Percentiles rank a stretch among this genome's conserved stretches.
Evolutionary conservation across 78 protist genomes (phyloP).

Genomic region (Emiliania huxleyi): DNA sequence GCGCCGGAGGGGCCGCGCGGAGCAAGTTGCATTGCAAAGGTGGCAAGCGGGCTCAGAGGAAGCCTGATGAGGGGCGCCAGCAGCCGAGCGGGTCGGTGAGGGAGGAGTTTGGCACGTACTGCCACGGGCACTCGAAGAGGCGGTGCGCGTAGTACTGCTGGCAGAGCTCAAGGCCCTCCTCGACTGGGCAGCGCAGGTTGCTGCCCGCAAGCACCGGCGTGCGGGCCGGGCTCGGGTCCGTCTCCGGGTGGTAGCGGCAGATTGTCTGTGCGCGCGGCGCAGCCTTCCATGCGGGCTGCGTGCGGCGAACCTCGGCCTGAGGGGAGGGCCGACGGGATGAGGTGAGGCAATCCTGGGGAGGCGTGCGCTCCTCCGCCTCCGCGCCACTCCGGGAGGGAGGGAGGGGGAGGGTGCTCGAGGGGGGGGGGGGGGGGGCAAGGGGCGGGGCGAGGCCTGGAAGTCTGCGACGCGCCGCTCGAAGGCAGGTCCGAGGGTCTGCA

Average conservation of each 20-base stretch:
- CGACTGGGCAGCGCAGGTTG: neutral
- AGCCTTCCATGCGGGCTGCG: neutral
- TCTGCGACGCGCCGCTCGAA: neutral
- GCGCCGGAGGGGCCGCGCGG: too few species aligned
- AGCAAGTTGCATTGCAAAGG: too few species aligned
- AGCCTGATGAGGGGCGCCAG: neutral
- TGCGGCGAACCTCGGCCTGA: neutral
- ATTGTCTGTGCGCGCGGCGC: neutral
- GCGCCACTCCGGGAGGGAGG: too few species aligned
- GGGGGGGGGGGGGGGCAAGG: too few species aligned
- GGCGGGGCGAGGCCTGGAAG: too few species aligned
- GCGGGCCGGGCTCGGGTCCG: neutral
- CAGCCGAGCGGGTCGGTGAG: constrained; percentile 10
- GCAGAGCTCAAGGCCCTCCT: neutral
- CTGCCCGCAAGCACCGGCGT: neutral
- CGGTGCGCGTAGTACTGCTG: neutral
- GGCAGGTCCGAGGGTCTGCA: neutral
- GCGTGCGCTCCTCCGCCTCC: too few species aligned
- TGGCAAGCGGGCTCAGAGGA: too few species aligned
- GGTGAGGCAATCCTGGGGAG: too few species aligned
- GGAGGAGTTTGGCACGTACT: neutral
- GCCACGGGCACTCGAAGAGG: constrained; percentile 27
- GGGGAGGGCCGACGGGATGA: too few species aligned
- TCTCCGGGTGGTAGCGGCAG: neutral
- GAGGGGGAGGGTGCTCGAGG: too few species aligned